Base-by-base conservation (phyloP, 75 land plant genomes). In the Larix kaempferi region DNA sequence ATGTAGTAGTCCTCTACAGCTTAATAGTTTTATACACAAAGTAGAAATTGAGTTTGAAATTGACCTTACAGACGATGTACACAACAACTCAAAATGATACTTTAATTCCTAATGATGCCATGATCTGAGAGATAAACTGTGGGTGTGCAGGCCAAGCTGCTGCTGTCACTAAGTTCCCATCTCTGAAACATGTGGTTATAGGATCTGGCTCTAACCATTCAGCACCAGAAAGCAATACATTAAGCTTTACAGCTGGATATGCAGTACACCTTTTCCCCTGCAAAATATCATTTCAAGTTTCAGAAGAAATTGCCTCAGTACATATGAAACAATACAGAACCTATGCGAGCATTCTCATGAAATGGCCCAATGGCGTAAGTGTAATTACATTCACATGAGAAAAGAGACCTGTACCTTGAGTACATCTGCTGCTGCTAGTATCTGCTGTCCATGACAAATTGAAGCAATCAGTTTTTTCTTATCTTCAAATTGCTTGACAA, bases 91-190 rank as follows among this genome's bases (percentile, higher is more conserved):
- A 90, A 74, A 92, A 92, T 0, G 77, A 57, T 10, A 92, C 94
- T 10, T 74, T 57, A 44, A 94, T 85, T 16, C 94, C 94, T 29
- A 97, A 87, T 29, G 88, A 74, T 3, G 61, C 84, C 92, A 97
- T 92, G 67, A 97, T 81, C 76, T 95, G 92, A 55, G 98, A 82
- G 52, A 97, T 77, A 81, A 97, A 97, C 85, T 95, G 91, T 12
- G 99, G 99, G 73, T 97, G 99, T 1, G 88, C 99, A 54, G 99
- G 99, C 99, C 99, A 97, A 25, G 99, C 99, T 62, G 99, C 95
- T 59, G 90, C 99, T 25, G 98, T 97, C 6, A 97, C 94, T 78
- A 97, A 72, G 64, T 91, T 88, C 16, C 95, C 98, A 87, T 97
- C 98, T 26, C 91, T 93, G 84, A 94, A 92, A 84, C 92, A 91